Base-by-base conservation (phyloP, 306 rosid species). In the Begonia fuchsioides region DNA sequence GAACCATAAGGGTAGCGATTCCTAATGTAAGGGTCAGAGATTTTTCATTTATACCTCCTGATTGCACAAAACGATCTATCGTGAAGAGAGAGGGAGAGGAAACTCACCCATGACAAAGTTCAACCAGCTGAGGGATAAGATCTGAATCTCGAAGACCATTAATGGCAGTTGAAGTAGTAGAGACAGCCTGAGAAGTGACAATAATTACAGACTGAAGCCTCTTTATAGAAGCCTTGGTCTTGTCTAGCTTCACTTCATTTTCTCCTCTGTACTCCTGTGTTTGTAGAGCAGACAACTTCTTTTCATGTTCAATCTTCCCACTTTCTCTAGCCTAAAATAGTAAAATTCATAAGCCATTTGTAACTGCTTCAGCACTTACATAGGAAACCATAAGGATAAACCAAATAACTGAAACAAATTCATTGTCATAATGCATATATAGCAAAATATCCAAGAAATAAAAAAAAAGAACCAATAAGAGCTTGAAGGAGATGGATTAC, bases 131-230 rank as follows among this genome's bases (percentile, higher is more conserved):
- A 62, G 96, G 93, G 68, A 92, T 88, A 54, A 92, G 93, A 75
- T 72, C 88, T 10, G 98, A 77, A 76, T 92, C 83, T 60, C 98
- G 67, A 45, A 82, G 83, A 57, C 78, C 83, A 47, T 69, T 49
- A 43, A 85, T 82, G 16, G 93, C 87, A 1, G 94, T 71, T 32
- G 96, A 85, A 66, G 98, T 92, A 51, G 98, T 79, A 50, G 87
- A 68, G 62, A 92, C 98, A 3, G 98, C 98, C 68, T 92, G 94
- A 55, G 98, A 92, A 20, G 96, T 82, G 63, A 92, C 98, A 63
- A 69, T 45, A 52, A 86, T 85, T 15, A 92, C 78, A 6, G 96
- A 85, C 55, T 92, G 96, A 62, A 92, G 68, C 76, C 70, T 84
- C 51, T 71, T 75, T 68, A 92, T 82, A 48, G 96, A 68, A 32